Evolutionary conservation across 352 stramenopile species (phyloP), one percentile per base, ranked within the genome.

Genomic region (Globisporangium nunn): DNA sequence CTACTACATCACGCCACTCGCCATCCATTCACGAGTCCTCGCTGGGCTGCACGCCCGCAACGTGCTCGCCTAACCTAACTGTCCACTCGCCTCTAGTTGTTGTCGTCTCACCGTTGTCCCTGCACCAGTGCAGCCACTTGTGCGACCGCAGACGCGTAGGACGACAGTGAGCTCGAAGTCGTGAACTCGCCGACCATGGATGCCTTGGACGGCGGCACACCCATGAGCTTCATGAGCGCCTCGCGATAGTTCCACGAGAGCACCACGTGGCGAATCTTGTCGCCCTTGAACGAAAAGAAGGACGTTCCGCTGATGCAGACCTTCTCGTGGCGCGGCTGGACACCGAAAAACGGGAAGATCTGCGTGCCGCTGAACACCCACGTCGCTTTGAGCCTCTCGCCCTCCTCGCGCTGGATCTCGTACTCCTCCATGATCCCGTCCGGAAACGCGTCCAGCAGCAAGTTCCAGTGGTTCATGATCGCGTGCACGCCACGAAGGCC

Each of bases 391-490:
- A 91, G 80, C 62, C 77, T 81, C 41, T 88, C 72, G n/a, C 66
- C 72, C 67, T 78, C 76, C 10, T 87, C 81, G 17, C 75, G 71
- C 54, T 85, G 66, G 57, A 91, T 87, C 52, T 83, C 63, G 61
- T 91, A 91, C 56, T 91, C 81, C 52, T 91, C 81, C 81, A 91
- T 91, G 56, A 91, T 87, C 39, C 81, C 81, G 56, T 91, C 81
- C 4, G 81, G 81, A 54, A 91, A 91, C 8, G 74, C 76, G 56
- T 91, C 81, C 35, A 91, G 56, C 41, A 91, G 57, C 54, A 75
- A 39, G 31, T 69, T 79, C 81, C 81, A 91, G 66, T 91, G 78
- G 23, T 71, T 70, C 81, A 91, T 78, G n/a, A 91, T 65, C 37
- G 76, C 76, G 52, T 87, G 61, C 6, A 88, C 73, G 23, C 81